These are phyloP conservation scores for Zasmidium angulare DNA, from an alignment of 2,329 filamentous ascomycete genomes.

Conservation along the genomic window DNA sequence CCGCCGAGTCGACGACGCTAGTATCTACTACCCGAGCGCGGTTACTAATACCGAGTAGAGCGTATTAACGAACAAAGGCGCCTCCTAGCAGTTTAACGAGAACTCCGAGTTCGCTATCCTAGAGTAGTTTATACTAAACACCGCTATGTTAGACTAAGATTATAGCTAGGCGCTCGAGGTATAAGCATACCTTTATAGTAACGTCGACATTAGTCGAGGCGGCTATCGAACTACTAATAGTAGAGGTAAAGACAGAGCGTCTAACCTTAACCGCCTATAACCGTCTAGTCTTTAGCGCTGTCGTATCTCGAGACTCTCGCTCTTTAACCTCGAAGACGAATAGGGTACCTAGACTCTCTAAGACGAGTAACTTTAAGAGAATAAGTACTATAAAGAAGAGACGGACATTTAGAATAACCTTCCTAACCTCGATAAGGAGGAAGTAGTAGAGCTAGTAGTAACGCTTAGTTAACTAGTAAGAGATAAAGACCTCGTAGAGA, in stretches of 20 bases:
- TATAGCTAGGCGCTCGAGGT: not conserved
- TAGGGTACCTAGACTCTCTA: no score
- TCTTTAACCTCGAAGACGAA: not conserved
- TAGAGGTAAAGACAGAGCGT: no score
- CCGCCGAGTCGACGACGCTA: no score
- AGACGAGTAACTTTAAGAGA: not conserved
- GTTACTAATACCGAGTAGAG: not conserved
- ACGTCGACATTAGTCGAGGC: no score
- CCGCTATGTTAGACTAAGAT: not conserved
- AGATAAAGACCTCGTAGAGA: not conserved
- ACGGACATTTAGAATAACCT: not conserved
- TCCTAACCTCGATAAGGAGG: not conserved
- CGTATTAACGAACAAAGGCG: not conserved
- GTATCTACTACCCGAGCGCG: no score
- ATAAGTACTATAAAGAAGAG: not conserved
- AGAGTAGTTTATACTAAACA: no score
- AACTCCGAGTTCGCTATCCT: no score
- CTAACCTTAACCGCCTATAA: no score
- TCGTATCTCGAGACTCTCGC: not conserved
- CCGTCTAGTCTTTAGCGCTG: not conserved
- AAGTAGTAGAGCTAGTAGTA: not conserved
- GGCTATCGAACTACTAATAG: no score
- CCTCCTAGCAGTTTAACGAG: not conserved
- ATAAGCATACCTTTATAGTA: not conserved
- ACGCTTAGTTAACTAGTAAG: no score